Percentiles rank a stretch among this genome's conserved stretches.
phyloP scores from a whole-genome alignment of 208 protist species.

The Crithidia thermophila region DNA sequence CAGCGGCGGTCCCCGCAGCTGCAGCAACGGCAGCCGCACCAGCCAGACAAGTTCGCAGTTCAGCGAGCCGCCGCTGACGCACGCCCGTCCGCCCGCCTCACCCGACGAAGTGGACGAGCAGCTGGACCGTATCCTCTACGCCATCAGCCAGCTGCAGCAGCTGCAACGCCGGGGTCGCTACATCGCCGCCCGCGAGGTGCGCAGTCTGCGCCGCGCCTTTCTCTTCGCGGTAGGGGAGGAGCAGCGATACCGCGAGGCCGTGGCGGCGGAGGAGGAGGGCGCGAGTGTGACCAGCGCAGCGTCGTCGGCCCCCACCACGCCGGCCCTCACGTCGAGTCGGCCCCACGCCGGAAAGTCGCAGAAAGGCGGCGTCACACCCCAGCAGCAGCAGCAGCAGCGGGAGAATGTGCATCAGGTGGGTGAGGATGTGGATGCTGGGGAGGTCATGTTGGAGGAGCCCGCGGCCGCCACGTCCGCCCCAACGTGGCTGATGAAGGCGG shows the following conservation, averaged over 20 bases:
- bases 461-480: neutral
- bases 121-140: constrained; percentile 55
- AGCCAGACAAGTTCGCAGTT: constrained; percentile 2
- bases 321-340: neutral
- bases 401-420: too few relatives aligned
- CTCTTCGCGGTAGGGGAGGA: constrained; percentile 49
- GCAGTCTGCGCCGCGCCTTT: constrained; percentile 58
- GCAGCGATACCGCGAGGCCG: constrained; percentile 21
- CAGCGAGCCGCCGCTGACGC: constrained; percentile 15
- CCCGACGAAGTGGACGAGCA: constrained; percentile 59
- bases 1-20: constrained; percentile 2
- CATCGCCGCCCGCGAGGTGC: constrained; percentile 57
- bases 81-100: constrained; percentile 24
- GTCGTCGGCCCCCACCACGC: neutral
- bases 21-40: constrained; percentile 8
- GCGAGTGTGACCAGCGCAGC: neutral
- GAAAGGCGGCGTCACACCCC: neutral
- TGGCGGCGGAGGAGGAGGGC: constrained; percentile 3
- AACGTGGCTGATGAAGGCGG: neutral
- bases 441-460: too few relatives aligned
- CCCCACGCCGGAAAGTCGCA: too few relatives aligned
- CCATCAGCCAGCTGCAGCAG: constrained; percentile 46
- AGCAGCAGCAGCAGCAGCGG: neutral
- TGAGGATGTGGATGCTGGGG: too few relatives aligned
- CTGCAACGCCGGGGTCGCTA: constrained; percentile 38